Base-by-base conservation (phyloP, 2,329 filamentous ascomycete genomes). In the Penicillium sp. region DNA sequence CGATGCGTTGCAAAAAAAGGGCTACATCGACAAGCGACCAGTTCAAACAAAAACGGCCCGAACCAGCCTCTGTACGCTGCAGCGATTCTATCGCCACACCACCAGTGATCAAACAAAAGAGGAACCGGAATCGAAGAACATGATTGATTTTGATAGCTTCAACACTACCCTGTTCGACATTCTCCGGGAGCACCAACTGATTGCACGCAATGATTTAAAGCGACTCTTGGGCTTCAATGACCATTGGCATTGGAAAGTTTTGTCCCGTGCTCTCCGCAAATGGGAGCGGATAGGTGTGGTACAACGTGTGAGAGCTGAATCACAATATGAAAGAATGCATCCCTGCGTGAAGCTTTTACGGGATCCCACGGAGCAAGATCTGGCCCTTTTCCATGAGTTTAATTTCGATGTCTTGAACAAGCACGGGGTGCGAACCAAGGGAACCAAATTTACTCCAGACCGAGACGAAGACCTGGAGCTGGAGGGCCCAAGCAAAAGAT, bases 11-110 rank as follows among this genome's bases (percentile, higher is more conserved):
- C 76, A 78, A 6, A 69, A 75, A 35, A 85, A 83, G 61, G 85
- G 85, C 0, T 87, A 87, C 66, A 86, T 88, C 52, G 76, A 80
- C 39, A 88, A 88, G 64, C 74, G 76, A 50, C 66, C 72, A 9
- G 76, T 83, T 18, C 74, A 81, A 31, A 72, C 76, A 22, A 77
- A 76, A 55, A 77, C 78, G 4, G 70, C 76, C 6, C 78, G 80
- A 44, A 86, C 84, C 0, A 86, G 82, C 67, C 69, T 85, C 7
- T 82, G 83, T 29, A 81, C 76, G 2, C 74, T 85, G 56, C 78
- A 76, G 56, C 80, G 76, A 63, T 85, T 82, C 61, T 65, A 71
- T 24, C 56, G 66, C 39, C 29, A 56, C 32, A 38, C 43, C 2
- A 45, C 51, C 18, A 57, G 60, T n/a, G 62, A 64, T 7, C 57